Evolutionary conservation across 306 rosid genomes (phyloP).

Genomic region (Lupinus albus): DNA sequence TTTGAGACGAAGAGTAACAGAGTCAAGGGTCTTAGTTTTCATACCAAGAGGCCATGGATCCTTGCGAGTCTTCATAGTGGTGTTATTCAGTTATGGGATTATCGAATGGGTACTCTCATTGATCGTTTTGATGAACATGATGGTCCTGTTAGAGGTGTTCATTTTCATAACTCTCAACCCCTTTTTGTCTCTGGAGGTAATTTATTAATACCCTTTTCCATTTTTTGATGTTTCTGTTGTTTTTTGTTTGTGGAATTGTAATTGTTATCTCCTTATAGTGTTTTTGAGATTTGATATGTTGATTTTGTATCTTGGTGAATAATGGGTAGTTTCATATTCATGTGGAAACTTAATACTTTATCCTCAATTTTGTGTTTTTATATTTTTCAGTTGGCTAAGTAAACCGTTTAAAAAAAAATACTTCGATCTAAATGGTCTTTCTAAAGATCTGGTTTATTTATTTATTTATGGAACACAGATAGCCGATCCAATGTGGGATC

Average conservation of each 20-base stretch:
- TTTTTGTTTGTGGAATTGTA: not conserved
- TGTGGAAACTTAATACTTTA: not conserved
- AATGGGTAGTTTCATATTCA: not conserved
- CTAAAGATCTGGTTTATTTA: too few species aligned
- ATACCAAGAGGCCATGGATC: conserved; percentile 93
- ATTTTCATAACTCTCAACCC: conserved; percentile 91
- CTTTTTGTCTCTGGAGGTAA: conserved; percentile 94
- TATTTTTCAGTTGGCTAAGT: not conserved
- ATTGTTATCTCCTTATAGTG: not conserved
- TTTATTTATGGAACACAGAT: not conserved
- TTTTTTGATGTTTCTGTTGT: too few species aligned
- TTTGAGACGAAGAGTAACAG: conserved; percentile 97
- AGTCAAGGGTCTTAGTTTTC: conserved; percentile 96
- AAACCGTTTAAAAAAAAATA: too few species aligned
- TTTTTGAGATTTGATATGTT: too few species aligned
- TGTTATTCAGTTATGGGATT: conserved; percentile 97
- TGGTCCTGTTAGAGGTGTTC: conserved; percentile 97
- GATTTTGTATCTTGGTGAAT: not conserved
- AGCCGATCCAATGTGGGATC: not conserved
- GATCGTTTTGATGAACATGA: conserved; percentile 96
- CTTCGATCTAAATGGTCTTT: not conserved
- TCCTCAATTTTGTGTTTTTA: not conserved
- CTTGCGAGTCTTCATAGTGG: conserved; percentile 99
- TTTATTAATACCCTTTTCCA: not conserved
- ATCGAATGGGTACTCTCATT: conserved; percentile 98